Conservation (phyloP, 257 asterid genomes). For the Lavandula angustifolia region DNA sequence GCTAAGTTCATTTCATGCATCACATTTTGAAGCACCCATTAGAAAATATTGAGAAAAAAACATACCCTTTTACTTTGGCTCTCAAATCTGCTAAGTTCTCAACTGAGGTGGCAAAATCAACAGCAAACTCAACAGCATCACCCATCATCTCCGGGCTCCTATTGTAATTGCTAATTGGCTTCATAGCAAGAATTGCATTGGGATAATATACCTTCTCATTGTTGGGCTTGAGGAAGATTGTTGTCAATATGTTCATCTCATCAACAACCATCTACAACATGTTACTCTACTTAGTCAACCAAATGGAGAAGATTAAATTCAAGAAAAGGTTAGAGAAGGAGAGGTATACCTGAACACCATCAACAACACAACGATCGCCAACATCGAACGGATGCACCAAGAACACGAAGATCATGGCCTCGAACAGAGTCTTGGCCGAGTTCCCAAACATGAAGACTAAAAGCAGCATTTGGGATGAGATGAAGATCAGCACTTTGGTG, state of each 20-base stretch:
- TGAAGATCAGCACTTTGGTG: slow-evolving; percentile 53
- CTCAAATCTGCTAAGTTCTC: slow-evolving; percentile 66
- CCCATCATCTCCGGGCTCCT: slow-evolving; percentile 76
- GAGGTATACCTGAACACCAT: slow-evolving; percentile 59
- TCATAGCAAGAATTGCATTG: slow-evolving; percentile 48
- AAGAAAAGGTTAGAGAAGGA: too few species aligned
- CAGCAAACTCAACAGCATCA: slow-evolving; percentile 61
- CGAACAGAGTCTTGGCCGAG: slow-evolving; percentile 66
- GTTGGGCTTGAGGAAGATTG: slow-evolving; percentile 61
- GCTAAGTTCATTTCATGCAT: background rate
- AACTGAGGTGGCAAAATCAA: slow-evolving; percentile 68
- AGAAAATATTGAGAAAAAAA: slow-evolving; percentile 22
- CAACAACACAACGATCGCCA: slow-evolving; percentile 68
- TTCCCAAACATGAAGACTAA: slow-evolving; percentile 66
- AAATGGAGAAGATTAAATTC: too few species aligned
- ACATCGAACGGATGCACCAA: slow-evolving; percentile 75
- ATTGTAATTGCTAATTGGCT: slow-evolving; percentile 66
- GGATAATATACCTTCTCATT: slow-evolving; percentile 70
- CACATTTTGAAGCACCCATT: background rate
- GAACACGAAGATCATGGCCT: slow-evolving; percentile 62
- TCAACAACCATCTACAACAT: slow-evolving; percentile 55
- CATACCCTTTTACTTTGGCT: slow-evolving; percentile 59
- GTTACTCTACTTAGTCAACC: too few species aligned
- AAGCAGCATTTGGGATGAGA: slow-evolving; percentile 56
- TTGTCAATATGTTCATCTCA: slow-evolving; percentile 69